Percentiles rank a stretch among this genome's conserved stretches.
Conservation (phyloP, 352 stramenopile genomes). For the Pythium sukuiense region DNA sequence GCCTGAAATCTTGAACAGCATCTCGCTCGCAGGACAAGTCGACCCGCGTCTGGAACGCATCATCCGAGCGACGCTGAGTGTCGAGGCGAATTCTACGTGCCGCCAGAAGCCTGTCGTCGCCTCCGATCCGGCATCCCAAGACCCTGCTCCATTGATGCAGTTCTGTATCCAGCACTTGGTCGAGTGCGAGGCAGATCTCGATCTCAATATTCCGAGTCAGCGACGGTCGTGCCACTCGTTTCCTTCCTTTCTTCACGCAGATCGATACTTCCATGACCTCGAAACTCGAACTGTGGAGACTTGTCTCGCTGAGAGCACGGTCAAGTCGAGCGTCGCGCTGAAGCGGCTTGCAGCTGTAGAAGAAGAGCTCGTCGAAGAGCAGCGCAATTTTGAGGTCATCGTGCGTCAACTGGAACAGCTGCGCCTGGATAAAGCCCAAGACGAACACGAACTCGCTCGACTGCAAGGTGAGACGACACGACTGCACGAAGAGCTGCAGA, state of each 20-base stretch:
- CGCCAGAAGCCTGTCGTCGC: background rate
- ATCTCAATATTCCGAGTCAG: background rate
- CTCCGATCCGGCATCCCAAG: background rate
- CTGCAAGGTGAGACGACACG: conserved; percentile 22
- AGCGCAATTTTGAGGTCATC: conserved; percentile 67
- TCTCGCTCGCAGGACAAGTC: conserved; percentile 44
- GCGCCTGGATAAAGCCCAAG: conserved; percentile 30
- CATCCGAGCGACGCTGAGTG: conserved; percentile 27
- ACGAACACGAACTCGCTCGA: conserved; percentile 12
- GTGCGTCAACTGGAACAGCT: conserved; percentile 58
- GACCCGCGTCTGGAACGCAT: conserved; percentile 46
- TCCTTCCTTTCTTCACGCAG: conserved; percentile 51
- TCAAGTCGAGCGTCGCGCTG: conserved; percentile 36
- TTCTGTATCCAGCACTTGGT: conserved; percentile 6
- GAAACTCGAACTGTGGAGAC: conserved; percentile 22
- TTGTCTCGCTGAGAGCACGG: conserved; percentile 20
- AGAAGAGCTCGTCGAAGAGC: conserved; percentile 63
- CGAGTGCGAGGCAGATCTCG: conserved; percentile 1
- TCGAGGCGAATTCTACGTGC: background rate
- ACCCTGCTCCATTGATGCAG: conserved; percentile 1
- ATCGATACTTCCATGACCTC: conserved; percentile 38
- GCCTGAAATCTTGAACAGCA: conserved; percentile 49
- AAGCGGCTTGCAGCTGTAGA: conserved; percentile 66
- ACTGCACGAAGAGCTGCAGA: background rate
- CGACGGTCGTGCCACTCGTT: conserved; percentile 29